Conservation (phyloP, 2,329 filamentous ascomycete genomes). For the Ophiostoma pallidulum region DNA sequence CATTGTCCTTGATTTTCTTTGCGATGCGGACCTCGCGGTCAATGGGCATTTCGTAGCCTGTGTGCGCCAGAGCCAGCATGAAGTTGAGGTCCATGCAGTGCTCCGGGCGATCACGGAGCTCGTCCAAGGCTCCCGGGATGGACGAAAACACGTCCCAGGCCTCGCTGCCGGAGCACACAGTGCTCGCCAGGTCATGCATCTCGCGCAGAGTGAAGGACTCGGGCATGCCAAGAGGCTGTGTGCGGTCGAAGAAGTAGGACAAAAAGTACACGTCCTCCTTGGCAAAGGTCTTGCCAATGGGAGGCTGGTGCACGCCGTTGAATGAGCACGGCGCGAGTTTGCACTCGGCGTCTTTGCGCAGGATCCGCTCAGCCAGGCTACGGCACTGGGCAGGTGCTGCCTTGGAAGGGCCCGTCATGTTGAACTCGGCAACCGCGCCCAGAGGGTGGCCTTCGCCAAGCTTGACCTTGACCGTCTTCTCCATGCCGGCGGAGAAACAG, state of each 20-base stretch:
- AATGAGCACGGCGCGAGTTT: slow-evolving; percentile 88
- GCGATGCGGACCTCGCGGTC: slow-evolving; percentile 94
- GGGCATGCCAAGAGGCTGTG: slow-evolving; percentile 91
- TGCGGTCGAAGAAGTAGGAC: slow-evolving; percentile 97
- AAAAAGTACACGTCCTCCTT: slow-evolving; percentile 92
- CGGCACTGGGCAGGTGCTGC: slow-evolving; percentile 80
- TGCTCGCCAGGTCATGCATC: slow-evolving; percentile 73
- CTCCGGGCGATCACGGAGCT: slow-evolving; percentile 75
- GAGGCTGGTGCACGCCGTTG: slow-evolving; percentile 92
- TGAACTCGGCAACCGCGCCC: slow-evolving; percentile 57
- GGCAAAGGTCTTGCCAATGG: slow-evolving; percentile 82
- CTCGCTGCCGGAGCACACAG: slow-evolving; percentile 70
- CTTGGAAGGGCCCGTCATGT: slow-evolving; percentile 75
- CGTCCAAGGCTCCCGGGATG: slow-evolving; percentile 67
- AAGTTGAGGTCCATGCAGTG: slow-evolving; percentile 94
- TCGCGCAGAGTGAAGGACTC: slow-evolving; percentile 89
- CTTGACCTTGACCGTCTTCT: slow-evolving; percentile 61
- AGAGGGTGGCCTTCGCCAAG: slow-evolving; percentile 58
- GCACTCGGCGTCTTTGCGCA: slow-evolving; percentile 79
- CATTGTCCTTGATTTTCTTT: slow-evolving; percentile 97
- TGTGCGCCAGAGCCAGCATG: slow-evolving; percentile 86
- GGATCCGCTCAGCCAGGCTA: slow-evolving; percentile 77
- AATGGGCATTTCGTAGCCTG: slow-evolving; percentile 95
- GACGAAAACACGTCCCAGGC: slow-evolving; percentile 74
- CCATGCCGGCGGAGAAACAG: slow-evolving; percentile 75